Evolutionary conservation across 2,329 filamentous ascomycete species (phyloP).

Genomic region (Aspergillus caelatus): DNA sequence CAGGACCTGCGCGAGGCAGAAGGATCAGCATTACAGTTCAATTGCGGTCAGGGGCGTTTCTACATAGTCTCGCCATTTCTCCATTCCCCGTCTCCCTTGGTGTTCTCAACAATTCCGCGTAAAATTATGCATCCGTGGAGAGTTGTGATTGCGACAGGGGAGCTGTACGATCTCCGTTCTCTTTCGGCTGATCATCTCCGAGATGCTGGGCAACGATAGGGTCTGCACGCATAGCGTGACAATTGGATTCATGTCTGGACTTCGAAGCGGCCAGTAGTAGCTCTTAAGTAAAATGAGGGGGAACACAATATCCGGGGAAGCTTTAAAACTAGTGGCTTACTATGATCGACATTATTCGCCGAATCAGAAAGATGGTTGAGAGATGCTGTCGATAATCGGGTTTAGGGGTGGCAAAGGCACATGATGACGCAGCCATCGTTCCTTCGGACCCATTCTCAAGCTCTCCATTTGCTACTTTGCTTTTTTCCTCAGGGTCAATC

Average conservation of each 20-base stretch:
- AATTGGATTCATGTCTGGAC: neutral
- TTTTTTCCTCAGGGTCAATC: neutral
- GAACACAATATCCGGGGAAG: neutral
- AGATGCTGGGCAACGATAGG: neutral
- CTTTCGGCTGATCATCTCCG: neutral
- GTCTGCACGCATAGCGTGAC: neutral
- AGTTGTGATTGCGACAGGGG: neutral
- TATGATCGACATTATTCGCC: neutral
- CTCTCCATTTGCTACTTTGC: neutral
- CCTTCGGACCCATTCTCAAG: neutral
- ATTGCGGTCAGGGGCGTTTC: neutral
- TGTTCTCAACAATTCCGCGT: neutral
- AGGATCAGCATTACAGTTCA: neutral
- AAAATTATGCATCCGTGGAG: neutral
- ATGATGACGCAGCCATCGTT: neutral
- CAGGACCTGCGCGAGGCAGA: neutral
- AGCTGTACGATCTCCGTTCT: neutral
- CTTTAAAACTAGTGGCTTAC: neutral
- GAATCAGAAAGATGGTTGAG: too few relatives aligned
- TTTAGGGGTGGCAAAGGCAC: neutral
- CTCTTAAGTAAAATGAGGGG: neutral
- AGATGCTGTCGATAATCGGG: neutral
- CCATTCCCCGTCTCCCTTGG: neutral
- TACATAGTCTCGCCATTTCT: conserved; percentile 1
- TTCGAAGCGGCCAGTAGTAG: too few relatives aligned